Conservation (phyloP, 345 rosid genomes). For the Angophora floribunda region DNA sequence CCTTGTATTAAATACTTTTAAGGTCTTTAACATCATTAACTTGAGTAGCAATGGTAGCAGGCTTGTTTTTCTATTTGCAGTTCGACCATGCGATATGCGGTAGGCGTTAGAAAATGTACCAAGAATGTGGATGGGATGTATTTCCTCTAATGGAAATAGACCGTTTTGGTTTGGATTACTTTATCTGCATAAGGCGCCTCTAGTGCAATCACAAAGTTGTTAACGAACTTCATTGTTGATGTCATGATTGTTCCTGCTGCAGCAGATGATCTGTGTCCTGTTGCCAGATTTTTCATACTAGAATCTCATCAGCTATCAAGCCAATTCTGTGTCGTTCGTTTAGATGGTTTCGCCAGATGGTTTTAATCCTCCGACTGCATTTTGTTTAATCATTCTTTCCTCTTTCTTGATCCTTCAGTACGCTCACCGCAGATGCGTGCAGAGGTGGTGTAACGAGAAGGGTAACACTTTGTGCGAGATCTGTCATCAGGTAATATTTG, state of each 20-base stretch:
- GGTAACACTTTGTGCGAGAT: conserved; percentile 82
- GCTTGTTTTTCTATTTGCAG: neutral
- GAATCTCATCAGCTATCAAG: neutral
- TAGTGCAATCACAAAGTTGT: neutral
- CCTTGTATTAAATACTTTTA: neutral
- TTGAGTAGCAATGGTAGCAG: neutral
- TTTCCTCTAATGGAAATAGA: neutral
- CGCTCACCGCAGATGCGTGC: conserved; percentile 85
- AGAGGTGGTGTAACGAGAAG: conserved; percentile 94
- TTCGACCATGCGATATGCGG: neutral
- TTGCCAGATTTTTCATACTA: neutral
- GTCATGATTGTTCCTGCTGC: neutral
- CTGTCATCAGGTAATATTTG: conserved; percentile 60
- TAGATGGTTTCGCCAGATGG: neutral
- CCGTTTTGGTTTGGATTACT: neutral
- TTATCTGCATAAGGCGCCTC: neutral
- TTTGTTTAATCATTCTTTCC: neutral
- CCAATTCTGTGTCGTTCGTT: neutral
- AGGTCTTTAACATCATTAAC: neutral
- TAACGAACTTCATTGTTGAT: neutral
- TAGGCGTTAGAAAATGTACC: neutral
- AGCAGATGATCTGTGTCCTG: neutral
- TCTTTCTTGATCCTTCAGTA: conserved; percentile 30
- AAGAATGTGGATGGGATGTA: neutral
- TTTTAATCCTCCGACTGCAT: neutral